phyloP scores from a whole-genome alignment of 106 monocot species.

The Agapanthus africanus region DNA sequence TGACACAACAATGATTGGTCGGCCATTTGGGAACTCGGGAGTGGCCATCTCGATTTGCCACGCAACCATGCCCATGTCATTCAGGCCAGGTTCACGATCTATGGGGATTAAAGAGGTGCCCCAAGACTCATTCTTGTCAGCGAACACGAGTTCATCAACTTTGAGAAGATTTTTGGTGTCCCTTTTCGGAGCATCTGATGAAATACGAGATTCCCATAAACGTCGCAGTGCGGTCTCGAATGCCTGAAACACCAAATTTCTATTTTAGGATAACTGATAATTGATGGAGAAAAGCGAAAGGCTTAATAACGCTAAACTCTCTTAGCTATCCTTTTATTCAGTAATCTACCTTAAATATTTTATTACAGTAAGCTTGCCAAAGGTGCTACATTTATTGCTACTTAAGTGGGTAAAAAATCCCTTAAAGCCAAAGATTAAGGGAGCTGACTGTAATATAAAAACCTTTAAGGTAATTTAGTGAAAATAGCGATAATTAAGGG shows the following conservation, averaged over 20 bases:
- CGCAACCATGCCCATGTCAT: conserved; percentile 91
- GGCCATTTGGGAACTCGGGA: conserved; percentile 82
- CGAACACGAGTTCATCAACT: conserved; percentile 65
- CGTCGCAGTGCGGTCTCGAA: conserved; percentile 68
- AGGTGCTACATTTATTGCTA: too few species aligned
- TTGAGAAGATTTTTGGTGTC: conserved; percentile 35
- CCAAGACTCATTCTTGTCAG: conserved; percentile 61
- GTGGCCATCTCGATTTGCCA: conserved; percentile 81
- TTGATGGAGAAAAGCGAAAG: neutral
- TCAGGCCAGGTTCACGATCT: conserved; percentile 55
- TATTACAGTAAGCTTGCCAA: too few species aligned
- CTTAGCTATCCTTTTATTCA: too few species aligned
- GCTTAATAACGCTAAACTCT: too few species aligned
- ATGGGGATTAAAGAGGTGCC: conserved; percentile 55
- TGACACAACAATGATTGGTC: conserved; percentile 71
- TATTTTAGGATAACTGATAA: neutral
- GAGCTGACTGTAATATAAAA: too few species aligned
- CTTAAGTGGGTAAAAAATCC: too few species aligned
- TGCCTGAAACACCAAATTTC: conserved; percentile 39
- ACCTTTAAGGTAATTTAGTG: too few species aligned
- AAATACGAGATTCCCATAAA: conserved; percentile 40
- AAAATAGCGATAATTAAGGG: neutral
- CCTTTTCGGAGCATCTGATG: conserved; percentile 8
- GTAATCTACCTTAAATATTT: too few species aligned
- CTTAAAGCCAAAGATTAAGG: too few species aligned